Percentiles rank a stretch among this genome's conserved stretches.
phyloP scores from a whole-genome alignment of 2,329 filamentous ascomycete genomes.

The Fusarium marasasianum region DNA sequence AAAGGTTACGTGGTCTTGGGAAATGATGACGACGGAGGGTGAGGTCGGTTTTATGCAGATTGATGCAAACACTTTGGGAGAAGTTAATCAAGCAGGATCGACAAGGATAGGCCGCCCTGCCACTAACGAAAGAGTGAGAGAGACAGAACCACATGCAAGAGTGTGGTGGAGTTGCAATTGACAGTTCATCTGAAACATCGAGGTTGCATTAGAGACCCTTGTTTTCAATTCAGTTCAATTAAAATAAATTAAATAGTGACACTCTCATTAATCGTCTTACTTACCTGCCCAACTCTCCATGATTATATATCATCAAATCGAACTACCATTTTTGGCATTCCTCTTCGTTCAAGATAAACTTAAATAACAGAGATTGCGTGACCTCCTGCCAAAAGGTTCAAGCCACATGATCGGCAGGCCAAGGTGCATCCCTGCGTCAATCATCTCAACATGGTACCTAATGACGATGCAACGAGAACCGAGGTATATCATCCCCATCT shows the following conservation, averaged over 20 bases:
- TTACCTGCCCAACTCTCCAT: not conserved
- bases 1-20: not conserved
- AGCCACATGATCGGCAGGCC: constrained; percentile 19
- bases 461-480: not conserved
- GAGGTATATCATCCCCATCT: not conserved
- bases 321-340: not conserved
- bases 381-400: not conserved
- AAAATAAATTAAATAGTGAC: not conserved
- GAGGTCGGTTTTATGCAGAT: constrained; percentile 11
- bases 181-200: constrained; percentile 24
- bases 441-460: not conserved
- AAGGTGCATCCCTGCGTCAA: constrained; percentile 14
- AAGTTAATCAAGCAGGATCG: not conserved
- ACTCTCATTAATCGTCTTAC: not conserved
- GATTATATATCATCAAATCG: not conserved
- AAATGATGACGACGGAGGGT: not conserved
- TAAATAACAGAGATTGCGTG: not conserved
- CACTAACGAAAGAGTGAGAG: constrained; percentile 1
- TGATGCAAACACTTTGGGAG: constrained; percentile 2
- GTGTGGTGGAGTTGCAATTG: constrained; percentile 1
- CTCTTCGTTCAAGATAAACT: not conserved
- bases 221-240: not conserved
- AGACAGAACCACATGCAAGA: not conserved
- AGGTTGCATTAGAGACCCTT: constrained; percentile 15
- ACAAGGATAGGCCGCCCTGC: constrained; percentile 10